Conservation (phyloP, 2,329 filamentous ascomycete species). For the Venturia effusa region DNA sequence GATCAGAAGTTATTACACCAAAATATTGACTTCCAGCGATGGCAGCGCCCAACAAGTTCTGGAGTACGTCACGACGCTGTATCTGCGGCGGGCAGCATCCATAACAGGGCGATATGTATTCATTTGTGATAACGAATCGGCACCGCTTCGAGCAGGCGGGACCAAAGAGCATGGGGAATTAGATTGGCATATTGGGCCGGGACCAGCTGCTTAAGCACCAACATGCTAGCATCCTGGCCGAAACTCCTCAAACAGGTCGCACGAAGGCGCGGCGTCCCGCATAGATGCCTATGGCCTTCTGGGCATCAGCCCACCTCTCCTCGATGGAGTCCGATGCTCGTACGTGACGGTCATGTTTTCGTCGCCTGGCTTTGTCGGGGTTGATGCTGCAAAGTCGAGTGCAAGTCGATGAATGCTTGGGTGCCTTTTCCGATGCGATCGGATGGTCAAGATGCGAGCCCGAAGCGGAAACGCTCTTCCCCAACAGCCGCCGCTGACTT, state of each 20-base stretch:
- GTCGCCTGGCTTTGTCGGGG: background rate
- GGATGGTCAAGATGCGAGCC: background rate
- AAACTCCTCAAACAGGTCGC: conserved; percentile 5
- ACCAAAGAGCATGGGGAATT: background rate
- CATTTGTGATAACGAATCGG: background rate
- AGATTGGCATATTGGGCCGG: background rate
- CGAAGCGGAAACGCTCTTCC: background rate
- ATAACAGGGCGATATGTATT: background rate
- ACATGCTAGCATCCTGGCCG: background rate
- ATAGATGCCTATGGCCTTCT: background rate
- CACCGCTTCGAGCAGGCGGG: background rate
- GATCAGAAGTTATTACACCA: background rate
- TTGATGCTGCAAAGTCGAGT: no score
- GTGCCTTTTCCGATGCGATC: background rate
- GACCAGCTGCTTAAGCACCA: background rate
- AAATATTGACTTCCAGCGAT: background rate
- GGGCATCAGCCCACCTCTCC: background rate
- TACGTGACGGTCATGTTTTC: background rate
- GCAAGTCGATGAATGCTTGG: background rate
- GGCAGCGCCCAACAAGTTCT: background rate
- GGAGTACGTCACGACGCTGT: background rate
- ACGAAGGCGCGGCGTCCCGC: conserved; percentile 1
- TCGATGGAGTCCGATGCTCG: background rate
- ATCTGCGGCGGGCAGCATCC: background rate
- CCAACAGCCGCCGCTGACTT: background rate